A percentile compares a stretch with the other conserved stretches of the same genome.
Evolutionary conservation across 1,284 basidiomycete species (phyloP).

Genomic region (Pseudomicrostroma phylloplanum): DNA sequence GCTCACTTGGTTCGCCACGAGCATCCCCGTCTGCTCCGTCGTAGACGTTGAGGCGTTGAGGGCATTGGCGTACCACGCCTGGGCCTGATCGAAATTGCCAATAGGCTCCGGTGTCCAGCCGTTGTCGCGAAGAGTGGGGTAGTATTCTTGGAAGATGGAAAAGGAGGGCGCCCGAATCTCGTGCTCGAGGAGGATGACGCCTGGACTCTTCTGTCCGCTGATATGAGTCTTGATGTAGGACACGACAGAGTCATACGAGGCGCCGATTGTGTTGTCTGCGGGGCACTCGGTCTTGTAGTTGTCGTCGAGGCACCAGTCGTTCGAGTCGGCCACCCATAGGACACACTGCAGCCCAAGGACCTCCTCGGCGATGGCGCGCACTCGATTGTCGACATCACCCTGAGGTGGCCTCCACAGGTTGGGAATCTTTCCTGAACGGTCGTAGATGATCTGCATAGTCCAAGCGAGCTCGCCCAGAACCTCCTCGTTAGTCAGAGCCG

Average conservation of each 20-base stretch:
- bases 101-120: conserved; percentile 58
- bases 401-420: conserved; percentile 42
- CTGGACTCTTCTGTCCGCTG: conserved; percentile 54
- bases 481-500: conserved; percentile 64
- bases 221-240: conserved; percentile 15
- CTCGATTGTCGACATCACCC: conserved; percentile 42
- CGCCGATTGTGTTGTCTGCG: conserved; percentile 19
- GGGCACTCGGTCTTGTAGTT: conserved; percentile 25
- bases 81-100: conserved; percentile 19
- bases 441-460: conserved; percentile 73
- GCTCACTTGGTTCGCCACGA: not conserved
- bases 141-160: conserved; percentile 64
- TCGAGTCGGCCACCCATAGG: conserved; percentile 24
- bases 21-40: not conserved
- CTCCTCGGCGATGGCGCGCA: conserved; percentile 40
- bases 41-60: conserved; percentile 12
- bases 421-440: conserved; percentile 60
- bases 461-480: conserved; percentile 74
- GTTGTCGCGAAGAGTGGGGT: conserved; percentile 60
- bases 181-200: conserved; percentile 76
- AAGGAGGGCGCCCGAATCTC: conserved; percentile 65
- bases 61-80: conserved; percentile 35
- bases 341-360: conserved; percentile 42
- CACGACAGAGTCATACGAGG: conserved; percentile 19
- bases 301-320: conserved; percentile 19